Evolutionary conservation across 169 alveolate species (phyloP), one percentile per base, ranked within the genome.

Genomic region (Plasmodium vivax): DNA sequence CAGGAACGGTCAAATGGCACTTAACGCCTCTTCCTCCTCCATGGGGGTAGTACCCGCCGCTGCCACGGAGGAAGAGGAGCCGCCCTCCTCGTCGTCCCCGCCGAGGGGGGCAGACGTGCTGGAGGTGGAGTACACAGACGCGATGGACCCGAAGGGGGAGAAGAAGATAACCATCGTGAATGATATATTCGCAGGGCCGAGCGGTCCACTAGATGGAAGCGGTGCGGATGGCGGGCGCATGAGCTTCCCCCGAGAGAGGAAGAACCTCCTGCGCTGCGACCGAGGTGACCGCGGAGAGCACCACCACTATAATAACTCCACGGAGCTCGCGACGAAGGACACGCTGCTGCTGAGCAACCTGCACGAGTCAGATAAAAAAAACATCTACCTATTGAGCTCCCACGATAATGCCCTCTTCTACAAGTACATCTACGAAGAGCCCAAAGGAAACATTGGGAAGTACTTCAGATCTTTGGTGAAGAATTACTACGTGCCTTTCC

Each of bases 341-440:
- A 85, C 93, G 3, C 16, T 82, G 1, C 77, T 8, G 8, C 23
- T 45, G 2, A 74, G 19, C 2, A 74, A 51, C 41, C 58, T 85
- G 9, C 75, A 73, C 62, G 93, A 36, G n/a, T 12, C 16, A 9
- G 79, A 75, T 19, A 84, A 84, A 8, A 79, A 88, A 80, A 88
- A 88, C 27, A 68, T 88, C 3, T 88, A 88, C 34, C 16, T 88
- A 38, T 38, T 88, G 27, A 88, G 90, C 30, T 79, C 94, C 12
- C 94, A 88, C 51, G 94, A 88, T 23, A 88, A 88, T 88, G 90
- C 73, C 16, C 72, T 88, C 47, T 88, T 88, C 72, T 88, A 88
- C 82, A 88, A 88, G 51, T 88, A 88, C 80, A 88, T 88, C 14
- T 88, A 88, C 82, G 82, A 88, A 88, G 94, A 88, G 16, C 94